Percentiles rank a stretch among this genome's conserved stretches.
Evolutionary conservation across 257 asterid species (phyloP).

Genomic region (Orobanche coerulescens): DNA sequence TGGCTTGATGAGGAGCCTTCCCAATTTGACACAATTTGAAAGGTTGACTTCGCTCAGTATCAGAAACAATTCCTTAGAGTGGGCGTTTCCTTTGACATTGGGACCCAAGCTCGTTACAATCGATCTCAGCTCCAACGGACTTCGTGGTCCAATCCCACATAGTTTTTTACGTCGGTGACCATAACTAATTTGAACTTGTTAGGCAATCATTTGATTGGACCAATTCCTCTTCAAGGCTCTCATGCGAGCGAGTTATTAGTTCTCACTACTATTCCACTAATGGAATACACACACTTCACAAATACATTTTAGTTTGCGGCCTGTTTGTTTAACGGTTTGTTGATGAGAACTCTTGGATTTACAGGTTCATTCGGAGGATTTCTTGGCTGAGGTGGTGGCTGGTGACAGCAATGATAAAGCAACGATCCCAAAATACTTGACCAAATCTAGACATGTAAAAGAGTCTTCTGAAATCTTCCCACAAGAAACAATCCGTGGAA

Average conservation of each 20-base stretch:
- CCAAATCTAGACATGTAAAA: too few relatives aligned
- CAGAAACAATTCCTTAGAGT: slow-evolving; percentile 56
- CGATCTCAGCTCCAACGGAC: slow-evolving; percentile 64
- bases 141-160: slow-evolving; percentile 55
- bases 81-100: slow-evolving; percentile 41
- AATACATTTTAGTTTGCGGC: too few relatives aligned
- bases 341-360: too few relatives aligned
- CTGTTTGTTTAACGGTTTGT: too few relatives aligned
- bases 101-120: slow-evolving; percentile 40
- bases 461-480: too few relatives aligned
- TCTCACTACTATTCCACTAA: too few relatives aligned
- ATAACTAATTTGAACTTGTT: slow-evolving; percentile 59
- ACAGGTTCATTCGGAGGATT: too few relatives aligned
- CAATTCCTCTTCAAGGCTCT: slow-evolving; percentile 57
- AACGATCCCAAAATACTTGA: too few relatives aligned
- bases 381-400: too few relatives aligned
- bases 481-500: too few relatives aligned
- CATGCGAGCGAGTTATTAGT: slow-evolving; percentile 49
- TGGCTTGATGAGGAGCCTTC: slow-evolving; percentile 52
- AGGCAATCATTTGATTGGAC: slow-evolving; percentile 56
- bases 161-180: slow-evolving; percentile 49
- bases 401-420: too few relatives aligned
- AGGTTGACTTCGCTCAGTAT: slow-evolving; percentile 41
- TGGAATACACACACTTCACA: too few relatives aligned
- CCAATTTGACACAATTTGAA: slow-evolving; percentile 52